Conservation (phyloP, 208 protist species). For the Leishmania tropica region DNA sequence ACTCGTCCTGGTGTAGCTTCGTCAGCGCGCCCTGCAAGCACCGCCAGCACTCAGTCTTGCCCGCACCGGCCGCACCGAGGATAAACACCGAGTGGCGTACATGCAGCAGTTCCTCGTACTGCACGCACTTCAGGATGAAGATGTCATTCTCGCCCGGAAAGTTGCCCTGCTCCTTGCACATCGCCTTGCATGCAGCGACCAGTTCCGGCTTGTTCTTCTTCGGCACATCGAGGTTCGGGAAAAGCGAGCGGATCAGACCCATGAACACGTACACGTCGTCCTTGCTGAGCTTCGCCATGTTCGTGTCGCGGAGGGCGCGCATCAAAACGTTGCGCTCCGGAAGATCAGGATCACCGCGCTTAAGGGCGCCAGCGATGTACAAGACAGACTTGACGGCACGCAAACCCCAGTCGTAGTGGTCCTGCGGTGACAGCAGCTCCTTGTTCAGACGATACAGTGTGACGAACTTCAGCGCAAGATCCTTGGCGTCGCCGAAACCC, state of each 20-base stretch:
- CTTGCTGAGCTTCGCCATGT: conserved; percentile 98
- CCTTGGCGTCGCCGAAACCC: conserved; percentile 96
- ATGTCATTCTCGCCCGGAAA: conserved; percentile 97
- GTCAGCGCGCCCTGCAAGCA: conserved; percentile 94
- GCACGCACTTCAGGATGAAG: conserved; percentile 98
- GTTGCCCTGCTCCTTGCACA: conserved; percentile 90
- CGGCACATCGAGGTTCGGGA: conserved; percentile 96
- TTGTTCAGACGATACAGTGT: conserved; percentile 97
- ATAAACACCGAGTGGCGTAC: conserved; percentile 99
- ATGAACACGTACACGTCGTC: conserved; percentile 98
- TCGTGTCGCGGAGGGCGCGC: conserved; percentile 97
- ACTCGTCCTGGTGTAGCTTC: conserved; percentile 88
- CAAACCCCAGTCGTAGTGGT: conserved; percentile 99
- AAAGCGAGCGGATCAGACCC: conserved; percentile 97
- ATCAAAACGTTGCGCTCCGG: conserved; percentile 97
- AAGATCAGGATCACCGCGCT: conserved; percentile 95
- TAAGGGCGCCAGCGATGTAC: conserved; percentile 96
- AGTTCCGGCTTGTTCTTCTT: conserved; percentile 95
- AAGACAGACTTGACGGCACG: conserved; percentile 98
- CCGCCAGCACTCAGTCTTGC: conserved; percentile 97
- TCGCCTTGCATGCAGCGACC: conserved; percentile 90
- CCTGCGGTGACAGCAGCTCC: conserved; percentile 97
- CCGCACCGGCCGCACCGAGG: conserved; percentile 95
- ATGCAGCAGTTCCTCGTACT: conserved; percentile 98
- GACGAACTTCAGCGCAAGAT: conserved; percentile 98